Conservation (phyloP, 2,329 filamentous ascomycete genomes). For the Aspergillus sp. region DNA sequence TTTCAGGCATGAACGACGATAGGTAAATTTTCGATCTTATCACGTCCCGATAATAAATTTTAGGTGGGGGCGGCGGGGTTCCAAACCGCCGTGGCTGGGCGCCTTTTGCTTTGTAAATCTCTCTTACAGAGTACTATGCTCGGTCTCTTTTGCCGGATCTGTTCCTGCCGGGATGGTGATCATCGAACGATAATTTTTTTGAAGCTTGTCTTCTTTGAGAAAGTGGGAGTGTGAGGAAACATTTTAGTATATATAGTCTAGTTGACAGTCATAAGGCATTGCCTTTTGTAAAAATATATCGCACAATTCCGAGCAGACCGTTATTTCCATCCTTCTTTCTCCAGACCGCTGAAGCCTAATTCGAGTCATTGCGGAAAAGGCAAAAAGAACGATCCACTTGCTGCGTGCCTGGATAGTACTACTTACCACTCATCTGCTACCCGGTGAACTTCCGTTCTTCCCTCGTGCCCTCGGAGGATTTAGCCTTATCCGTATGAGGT, state of each 20-base stretch:
- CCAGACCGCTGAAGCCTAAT: not conserved
- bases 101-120: constrained; percentile 17
- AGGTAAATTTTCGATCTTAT: constrained; percentile 39
- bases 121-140: no score
- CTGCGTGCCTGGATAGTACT: not conserved
- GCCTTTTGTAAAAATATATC: not conserved
- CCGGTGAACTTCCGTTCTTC: not conserved
- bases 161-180: constrained; percentile 5
- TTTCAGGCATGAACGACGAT: not conserved
- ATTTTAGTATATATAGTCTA: no score
- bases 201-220: no score
- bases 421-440: not conserved
- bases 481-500: not conserved
- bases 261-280: no score
- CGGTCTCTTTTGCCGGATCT: not conserved
- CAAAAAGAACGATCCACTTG: not conserved
- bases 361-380: not conserved
- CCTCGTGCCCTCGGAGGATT: not conserved
- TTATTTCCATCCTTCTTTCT: not conserved
- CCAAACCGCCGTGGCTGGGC: constrained; percentile 19
- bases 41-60: constrained; percentile 36
- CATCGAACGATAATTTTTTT: no score
- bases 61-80: constrained; percentile 40
- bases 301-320: not conserved
- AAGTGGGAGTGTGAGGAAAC: no score